Conservation (phyloP, 306 rosid genomes). For the Cyclanthera cordifolia region DNA sequence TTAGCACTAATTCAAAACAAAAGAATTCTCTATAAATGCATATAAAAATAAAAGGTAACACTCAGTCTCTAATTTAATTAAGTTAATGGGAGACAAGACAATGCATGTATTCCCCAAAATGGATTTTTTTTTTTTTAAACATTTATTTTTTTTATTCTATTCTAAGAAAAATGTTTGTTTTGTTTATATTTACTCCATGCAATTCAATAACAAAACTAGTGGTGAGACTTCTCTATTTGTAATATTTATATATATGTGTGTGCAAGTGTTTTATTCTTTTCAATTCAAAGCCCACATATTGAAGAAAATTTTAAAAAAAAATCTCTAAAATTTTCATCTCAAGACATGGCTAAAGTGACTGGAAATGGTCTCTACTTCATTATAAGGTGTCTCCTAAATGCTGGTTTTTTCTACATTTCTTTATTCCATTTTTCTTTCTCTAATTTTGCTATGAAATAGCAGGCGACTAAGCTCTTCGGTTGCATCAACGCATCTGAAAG, state of each 20-base stretch:
- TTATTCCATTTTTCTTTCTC: not conserved
- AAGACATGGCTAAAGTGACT: constrained; percentile 2
- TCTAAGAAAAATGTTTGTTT: not conserved
- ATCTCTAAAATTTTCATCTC: not conserved
- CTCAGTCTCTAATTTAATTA: no score
- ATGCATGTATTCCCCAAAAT: not conserved
- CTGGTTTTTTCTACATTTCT: not conserved
- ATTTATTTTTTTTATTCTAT: no score
- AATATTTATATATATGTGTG: not conserved
- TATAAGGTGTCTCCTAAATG: not conserved
- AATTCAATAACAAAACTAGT: not conserved
- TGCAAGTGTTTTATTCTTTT: not conserved
- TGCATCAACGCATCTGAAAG: constrained; percentile 4
- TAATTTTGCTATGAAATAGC: not conserved
- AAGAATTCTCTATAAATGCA: no score
- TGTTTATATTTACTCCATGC: not conserved
- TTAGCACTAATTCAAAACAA: no score
- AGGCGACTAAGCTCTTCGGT: constrained; percentile 8
- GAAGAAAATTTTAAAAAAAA: no score
- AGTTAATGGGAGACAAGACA: not conserved
- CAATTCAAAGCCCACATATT: not conserved
- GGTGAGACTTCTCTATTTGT: not conserved
- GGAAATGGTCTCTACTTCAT: not conserved
- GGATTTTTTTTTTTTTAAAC: no score
- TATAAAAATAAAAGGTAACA: no score